Percentiles rank a stretch among this genome's conserved stretches.
These are phyloP conservation scores for Lactarius hatsudake DNA, from an alignment of 768 basidiomycete species.

Conservation along the genomic window DNA sequence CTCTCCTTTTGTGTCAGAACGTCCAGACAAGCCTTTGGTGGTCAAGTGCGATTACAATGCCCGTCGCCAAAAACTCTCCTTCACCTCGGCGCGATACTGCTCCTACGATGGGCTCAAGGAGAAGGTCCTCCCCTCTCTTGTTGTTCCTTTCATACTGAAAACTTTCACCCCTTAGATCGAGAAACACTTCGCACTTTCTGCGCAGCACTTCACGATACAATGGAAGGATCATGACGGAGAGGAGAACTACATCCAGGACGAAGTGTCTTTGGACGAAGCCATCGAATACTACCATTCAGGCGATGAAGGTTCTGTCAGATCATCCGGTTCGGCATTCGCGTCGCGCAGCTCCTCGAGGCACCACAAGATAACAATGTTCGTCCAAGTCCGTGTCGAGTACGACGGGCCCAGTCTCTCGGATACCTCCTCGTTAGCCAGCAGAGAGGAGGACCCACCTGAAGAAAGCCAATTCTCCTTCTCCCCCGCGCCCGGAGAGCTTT, in stretches of 20 bases:
- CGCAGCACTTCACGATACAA: conserved; percentile 65
- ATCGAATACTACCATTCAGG: conserved; percentile 79
- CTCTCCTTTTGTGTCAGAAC: background rate
- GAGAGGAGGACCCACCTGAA: conserved; percentile 68
- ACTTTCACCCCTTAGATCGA: conserved; percentile 56
- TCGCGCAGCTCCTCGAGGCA: conserved; percentile 54
- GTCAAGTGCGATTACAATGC: conserved; percentile 83
- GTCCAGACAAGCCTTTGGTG: conserved; percentile 71
- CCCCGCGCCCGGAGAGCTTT: conserved; percentile 44
- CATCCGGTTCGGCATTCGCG: conserved; percentile 71
- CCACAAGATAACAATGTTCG: conserved; percentile 71
- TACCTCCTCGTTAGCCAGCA: conserved; percentile 74
- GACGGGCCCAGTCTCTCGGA: conserved; percentile 91
- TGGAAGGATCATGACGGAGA: conserved; percentile 92
- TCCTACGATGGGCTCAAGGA: conserved; percentile 68
- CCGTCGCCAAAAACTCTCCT: conserved; percentile 72
- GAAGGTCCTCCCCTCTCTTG: conserved; percentile 46
- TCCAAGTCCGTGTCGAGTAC: conserved; percentile 81
- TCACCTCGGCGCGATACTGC: conserved; percentile 75
- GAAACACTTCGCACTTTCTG: conserved; percentile 74
- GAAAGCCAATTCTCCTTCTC: conserved; percentile 57
- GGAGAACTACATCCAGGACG: conserved; percentile 61
- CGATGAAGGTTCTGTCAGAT: conserved; percentile 70
- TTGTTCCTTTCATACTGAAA: conserved; percentile 17
- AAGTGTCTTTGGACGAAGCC: conserved; percentile 79